These are phyloP conservation scores for Pichia sp. DNA, from an alignment of 1,139 yeast species.

Conservation along the genomic window DNA sequence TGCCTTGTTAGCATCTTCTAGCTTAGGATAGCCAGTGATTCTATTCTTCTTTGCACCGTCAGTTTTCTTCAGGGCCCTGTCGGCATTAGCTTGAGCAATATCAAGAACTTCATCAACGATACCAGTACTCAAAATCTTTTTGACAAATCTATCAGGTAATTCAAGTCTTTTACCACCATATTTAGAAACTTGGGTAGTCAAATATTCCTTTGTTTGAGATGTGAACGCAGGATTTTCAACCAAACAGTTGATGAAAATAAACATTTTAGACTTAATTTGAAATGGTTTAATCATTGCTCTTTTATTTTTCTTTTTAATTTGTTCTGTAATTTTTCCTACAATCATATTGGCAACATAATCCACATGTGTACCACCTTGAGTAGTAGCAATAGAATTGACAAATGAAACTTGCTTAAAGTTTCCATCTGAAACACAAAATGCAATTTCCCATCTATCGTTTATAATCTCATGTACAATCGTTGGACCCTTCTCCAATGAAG, in stretches of 20 bases:
- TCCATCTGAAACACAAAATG: constrained; percentile 90
- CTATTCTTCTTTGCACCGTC: constrained; percentile 84
- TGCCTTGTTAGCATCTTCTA: constrained; percentile 95
- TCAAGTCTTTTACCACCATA: constrained; percentile 77
- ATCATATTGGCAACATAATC: constrained; percentile 81
- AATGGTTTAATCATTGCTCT: constrained; percentile 72
- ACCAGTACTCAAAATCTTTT: constrained; percentile 67
- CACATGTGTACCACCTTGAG: constrained; percentile 95
- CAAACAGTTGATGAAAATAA: constrained; percentile 82
- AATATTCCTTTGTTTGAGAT: constrained; percentile 93
- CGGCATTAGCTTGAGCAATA: constrained; percentile 82
- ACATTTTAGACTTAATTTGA: constrained; percentile 87
- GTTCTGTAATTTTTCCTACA: constrained; percentile 63
- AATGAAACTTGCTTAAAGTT: constrained; percentile 90
- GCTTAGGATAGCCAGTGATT: constrained; percentile 81
- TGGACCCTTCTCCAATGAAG: constrained; percentile 36
- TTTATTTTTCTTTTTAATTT: constrained; percentile 69
- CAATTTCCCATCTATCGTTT: constrained; percentile 87
- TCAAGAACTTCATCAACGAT: constrained; percentile 76
- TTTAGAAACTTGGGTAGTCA: constrained; percentile 80
- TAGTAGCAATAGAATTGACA: constrained; percentile 96
- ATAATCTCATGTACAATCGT: constrained; percentile 75
- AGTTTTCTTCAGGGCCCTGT: constrained; percentile 79
- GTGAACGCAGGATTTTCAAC: constrained; percentile 97
- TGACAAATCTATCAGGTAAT: constrained; percentile 69